Conservation (phyloP, 768 basidiomycete genomes). For the Psilocybe azurescens region DNA sequence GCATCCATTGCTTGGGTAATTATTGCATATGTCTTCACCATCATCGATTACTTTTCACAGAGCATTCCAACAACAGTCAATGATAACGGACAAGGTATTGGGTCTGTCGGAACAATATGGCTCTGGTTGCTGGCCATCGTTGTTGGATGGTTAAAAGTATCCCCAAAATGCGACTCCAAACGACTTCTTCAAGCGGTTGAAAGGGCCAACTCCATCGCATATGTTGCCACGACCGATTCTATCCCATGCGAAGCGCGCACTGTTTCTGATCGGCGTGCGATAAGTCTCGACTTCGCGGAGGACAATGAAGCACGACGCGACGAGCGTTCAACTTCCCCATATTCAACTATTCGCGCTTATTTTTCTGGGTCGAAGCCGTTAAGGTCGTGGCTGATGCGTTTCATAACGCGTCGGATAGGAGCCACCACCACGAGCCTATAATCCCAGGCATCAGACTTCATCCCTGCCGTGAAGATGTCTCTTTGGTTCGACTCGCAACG, state of each 20-base stretch:
- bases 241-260: neutral
- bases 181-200: slow-evolving; percentile 35
- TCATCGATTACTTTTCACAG: slow-evolving; percentile 39
- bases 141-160: slow-evolving; percentile 44
- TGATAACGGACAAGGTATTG: slow-evolving; percentile 42
- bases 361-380: slow-evolving; percentile 18
- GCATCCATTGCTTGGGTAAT: slow-evolving; percentile 49
- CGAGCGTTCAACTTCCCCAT: slow-evolving; percentile 23
- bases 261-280: neutral
- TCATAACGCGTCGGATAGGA: too few species aligned
- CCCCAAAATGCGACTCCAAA: slow-evolving; percentile 41
- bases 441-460: too few species aligned
- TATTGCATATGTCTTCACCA: slow-evolving; percentile 46
- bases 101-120: slow-evolving; percentile 37
- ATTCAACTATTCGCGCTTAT: slow-evolving; percentile 28
- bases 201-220: slow-evolving; percentile 32
- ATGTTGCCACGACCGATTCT: slow-evolving; percentile 18
- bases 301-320: slow-evolving; percentile 8
- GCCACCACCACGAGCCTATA: slow-evolving; percentile 4
- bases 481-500: too few species aligned
- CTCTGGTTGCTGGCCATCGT: slow-evolving; percentile 49
- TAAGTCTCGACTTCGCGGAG: neutral
- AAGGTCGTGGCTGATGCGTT: slow-evolving; percentile 16
- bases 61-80: too few species aligned
- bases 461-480: too few species aligned